Evolutionary conservation across 1,284 basidiomycete species (phyloP).

Genomic region (Ganoderma lingzhi): DNA sequence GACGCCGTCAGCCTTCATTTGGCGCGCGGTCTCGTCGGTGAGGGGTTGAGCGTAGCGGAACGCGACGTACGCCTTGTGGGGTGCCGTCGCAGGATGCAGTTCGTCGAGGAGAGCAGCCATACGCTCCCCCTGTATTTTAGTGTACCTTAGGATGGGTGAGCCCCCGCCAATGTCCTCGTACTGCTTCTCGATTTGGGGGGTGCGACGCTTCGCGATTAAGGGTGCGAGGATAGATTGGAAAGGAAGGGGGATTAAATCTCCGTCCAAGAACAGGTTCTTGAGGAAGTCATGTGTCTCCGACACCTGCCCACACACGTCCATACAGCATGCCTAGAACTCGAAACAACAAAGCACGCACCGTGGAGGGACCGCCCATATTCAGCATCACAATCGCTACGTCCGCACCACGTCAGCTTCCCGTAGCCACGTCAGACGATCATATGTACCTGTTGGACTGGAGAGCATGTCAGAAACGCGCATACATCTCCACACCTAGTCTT

Average conservation of each 20-base stretch:
- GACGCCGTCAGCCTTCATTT: slow-evolving; percentile 93
- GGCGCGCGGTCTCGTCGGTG: slow-evolving; percentile 83
- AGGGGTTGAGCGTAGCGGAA: slow-evolving; percentile 94
- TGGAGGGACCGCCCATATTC: slow-evolving; percentile 98
- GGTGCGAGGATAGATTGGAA: slow-evolving; percentile 92
- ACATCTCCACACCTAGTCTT: background rate
- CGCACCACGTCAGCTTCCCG: slow-evolving; percentile 16
- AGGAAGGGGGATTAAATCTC: slow-evolving; percentile 96
- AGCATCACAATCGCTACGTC: slow-evolving; percentile 89
- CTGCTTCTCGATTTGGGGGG: slow-evolving; percentile 94
- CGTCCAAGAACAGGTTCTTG: slow-evolving; percentile 93
- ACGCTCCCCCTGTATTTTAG: slow-evolving; percentile 86
- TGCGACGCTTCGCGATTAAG: slow-evolving; percentile 89
- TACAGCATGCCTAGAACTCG: background rate
- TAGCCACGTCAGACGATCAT: slow-evolving; percentile 1
- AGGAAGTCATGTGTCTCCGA: slow-evolving; percentile 91
- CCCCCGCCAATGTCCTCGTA: slow-evolving; percentile 97
- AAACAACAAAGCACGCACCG: slow-evolving; percentile 58
- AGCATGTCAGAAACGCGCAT: slow-evolving; percentile 25
- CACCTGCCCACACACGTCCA: slow-evolving; percentile 55
- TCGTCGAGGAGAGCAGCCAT: slow-evolving; percentile 96
- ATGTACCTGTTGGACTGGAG: slow-evolving; percentile 68
- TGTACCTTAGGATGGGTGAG: slow-evolving; percentile 96
- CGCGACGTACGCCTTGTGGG: slow-evolving; percentile 95
- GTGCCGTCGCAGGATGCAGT: slow-evolving; percentile 90